Evolutionary conservation across 108 stramenopile species (phyloP).

Genomic region (Cyclotella atomus): DNA sequence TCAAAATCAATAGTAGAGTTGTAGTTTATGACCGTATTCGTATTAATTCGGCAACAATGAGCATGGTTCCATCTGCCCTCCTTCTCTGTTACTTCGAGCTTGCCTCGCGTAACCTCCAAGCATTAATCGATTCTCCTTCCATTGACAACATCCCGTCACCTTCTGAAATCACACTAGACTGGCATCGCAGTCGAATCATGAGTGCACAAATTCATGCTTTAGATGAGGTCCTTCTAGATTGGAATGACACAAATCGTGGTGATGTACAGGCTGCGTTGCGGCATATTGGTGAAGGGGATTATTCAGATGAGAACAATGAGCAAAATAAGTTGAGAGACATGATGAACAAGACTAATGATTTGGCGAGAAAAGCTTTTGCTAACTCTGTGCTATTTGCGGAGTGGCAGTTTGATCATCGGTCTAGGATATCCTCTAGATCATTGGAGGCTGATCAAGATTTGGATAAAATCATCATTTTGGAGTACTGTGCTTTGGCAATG

Average conservation of each 20-base stretch:
- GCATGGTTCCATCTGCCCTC: conserved; percentile 15
- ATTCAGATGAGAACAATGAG: background rate
- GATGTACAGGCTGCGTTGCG: conserved; percentile 19
- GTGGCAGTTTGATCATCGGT: conserved; percentile 10
- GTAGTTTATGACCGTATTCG: too few species aligned
- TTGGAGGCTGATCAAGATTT: background rate
- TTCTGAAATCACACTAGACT: conserved; percentile 11
- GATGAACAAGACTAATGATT: conserved; percentile 42
- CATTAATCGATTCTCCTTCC: background rate
- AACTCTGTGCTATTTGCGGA: conserved; percentile 29
- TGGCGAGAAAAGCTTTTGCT: conserved; percentile 23
- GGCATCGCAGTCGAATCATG: conserved; percentile 40
- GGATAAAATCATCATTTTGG: conserved; percentile 40
- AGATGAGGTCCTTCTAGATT: conserved; percentile 11
- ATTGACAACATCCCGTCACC: background rate
- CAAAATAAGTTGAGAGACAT: background rate
- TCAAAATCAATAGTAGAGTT: too few species aligned
- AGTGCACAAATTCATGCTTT: conserved; percentile 25
- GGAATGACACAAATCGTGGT: conserved; percentile 9
- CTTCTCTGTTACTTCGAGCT: conserved; percentile 27
- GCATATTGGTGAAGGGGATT: conserved; percentile 30
- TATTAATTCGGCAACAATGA: too few species aligned
- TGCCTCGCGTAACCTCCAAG: conserved; percentile 16
- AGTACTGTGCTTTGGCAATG: conserved; percentile 61
- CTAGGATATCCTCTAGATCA: background rate